These are phyloP conservation scores for Hypoxylon sp. DNA, from an alignment of 2,329 filamentous ascomycete species.

Conservation along the genomic window DNA sequence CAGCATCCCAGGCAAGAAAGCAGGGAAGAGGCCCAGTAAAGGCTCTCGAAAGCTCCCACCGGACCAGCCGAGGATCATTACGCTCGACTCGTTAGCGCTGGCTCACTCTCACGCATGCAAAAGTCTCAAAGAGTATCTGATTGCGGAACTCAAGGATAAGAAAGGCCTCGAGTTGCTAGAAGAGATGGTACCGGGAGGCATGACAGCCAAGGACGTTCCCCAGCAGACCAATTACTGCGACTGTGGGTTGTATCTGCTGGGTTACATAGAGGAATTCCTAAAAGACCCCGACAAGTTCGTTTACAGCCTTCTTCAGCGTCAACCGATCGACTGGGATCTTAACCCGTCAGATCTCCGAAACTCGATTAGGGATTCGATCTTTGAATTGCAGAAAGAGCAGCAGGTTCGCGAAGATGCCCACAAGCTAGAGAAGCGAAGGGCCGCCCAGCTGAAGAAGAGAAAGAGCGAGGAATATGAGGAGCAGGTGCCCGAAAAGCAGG, in stretches of 20 bases:
- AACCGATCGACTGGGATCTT: conserved; percentile 58
- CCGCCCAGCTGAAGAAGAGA: conserved; percentile 19
- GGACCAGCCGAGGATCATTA: conserved; percentile 75
- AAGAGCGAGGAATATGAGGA: conserved; percentile 8
- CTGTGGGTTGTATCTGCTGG: conserved; percentile 86
- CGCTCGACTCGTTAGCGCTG: conserved; percentile 82
- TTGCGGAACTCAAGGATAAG: conserved; percentile 74
- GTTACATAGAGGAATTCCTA: conserved; percentile 85
- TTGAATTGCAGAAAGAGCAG: conserved; percentile 68
- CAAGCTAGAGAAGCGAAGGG: conserved; percentile 47
- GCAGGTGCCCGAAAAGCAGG: neutral
- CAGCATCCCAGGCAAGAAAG: conserved; percentile 42
- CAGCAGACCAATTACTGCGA: conserved; percentile 85
- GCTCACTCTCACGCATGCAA: conserved; percentile 69
- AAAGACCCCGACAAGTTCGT: conserved; percentile 76
- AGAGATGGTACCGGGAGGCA: conserved; percentile 52
- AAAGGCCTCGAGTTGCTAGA: conserved; percentile 50
- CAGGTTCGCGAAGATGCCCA: conserved; percentile 52
- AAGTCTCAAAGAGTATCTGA: conserved; percentile 78
- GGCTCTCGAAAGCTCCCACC: conserved; percentile 54
- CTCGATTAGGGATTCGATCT: conserved; percentile 71
- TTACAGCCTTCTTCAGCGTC: conserved; percentile 68
- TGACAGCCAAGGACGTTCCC: conserved; percentile 79
- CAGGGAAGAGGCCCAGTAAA: conserved; percentile 46
- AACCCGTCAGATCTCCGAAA: conserved; percentile 66